A percentile compares a stretch with the other conserved stretches of the same genome.
These are phyloP conservation scores for Lolium multiflorum DNA, from an alignment of 176 grass and related monocot species.

Conservation along the genomic window DNA sequence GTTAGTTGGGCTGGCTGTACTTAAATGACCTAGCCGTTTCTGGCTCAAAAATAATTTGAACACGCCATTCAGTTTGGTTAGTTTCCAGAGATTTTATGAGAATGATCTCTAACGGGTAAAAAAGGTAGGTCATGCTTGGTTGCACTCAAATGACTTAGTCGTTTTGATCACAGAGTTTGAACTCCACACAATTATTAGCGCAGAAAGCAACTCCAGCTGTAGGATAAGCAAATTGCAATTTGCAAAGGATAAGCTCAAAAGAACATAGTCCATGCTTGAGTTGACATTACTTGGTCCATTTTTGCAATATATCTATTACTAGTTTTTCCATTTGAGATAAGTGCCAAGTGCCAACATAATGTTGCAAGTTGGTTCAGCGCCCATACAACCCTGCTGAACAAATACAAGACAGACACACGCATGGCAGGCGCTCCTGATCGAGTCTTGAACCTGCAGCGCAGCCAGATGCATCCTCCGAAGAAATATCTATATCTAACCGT, in stretches of 20 bases:
- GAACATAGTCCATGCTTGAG: not conserved
- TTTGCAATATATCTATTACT: not conserved
- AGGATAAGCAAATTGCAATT: not conserved
- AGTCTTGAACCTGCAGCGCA: constrained; percentile 20
- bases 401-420: constrained; percentile 18
- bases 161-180: no score
- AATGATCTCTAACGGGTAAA: no score
- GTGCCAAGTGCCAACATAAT: constrained; percentile 32
- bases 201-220: no score
- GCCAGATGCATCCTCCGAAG: not conserved
- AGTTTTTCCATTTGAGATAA: not conserved
- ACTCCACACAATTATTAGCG: no score
- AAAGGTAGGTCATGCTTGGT: no score
- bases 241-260: not conserved
- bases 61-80: no score
- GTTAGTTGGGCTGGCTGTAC: no score
- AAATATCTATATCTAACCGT: not conserved
- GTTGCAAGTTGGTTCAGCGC: constrained; percentile 18
- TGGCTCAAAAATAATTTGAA: no score
- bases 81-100: no score
- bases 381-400: constrained; percentile 28
- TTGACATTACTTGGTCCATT: not conserved
- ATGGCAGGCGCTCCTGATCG: not conserved
- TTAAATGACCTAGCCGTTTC: no score
- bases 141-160: no score